These are phyloP conservation scores for Alloascoidea africana DNA, from an alignment of 805 yeast genomes.

Conservation along the genomic window DNA sequence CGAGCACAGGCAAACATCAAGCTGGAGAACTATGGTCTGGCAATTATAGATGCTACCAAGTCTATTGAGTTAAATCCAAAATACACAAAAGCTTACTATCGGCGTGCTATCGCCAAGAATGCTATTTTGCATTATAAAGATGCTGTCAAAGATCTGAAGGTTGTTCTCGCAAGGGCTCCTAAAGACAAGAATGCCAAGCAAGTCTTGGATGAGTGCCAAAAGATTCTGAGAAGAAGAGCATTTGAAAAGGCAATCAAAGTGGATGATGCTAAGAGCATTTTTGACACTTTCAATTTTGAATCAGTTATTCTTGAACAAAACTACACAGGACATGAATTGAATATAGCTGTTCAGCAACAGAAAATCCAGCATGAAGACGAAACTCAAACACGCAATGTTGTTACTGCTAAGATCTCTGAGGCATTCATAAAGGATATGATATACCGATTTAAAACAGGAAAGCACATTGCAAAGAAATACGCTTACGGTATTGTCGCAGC, in stretches of 20 bases:
- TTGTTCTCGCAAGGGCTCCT: constrained; percentile 48
- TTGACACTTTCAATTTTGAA: constrained; percentile 31
- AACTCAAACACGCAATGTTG: constrained; percentile 19
- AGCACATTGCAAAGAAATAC: constrained; percentile 63
- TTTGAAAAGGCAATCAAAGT: constrained; percentile 80
- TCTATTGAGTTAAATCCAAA: constrained; percentile 54
- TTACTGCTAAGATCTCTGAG: constrained; percentile 28
- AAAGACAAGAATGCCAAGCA: constrained; percentile 51
- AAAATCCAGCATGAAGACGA: constrained; percentile 11
- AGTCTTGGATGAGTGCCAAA: constrained; percentile 46
- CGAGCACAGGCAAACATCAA: constrained; percentile 84
- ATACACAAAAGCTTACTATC: constrained; percentile 69
- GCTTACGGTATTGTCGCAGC: constrained; percentile 70
- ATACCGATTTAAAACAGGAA: constrained; percentile 57
- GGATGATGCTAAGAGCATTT: constrained; percentile 38
- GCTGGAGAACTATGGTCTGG: constrained; percentile 74
- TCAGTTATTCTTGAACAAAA: constrained; percentile 30
- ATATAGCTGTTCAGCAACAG: constrained; percentile 21
- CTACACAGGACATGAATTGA: constrained; percentile 45
- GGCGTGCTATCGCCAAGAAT: constrained; percentile 71
- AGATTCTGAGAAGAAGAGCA: constrained; percentile 53
- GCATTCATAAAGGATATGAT: constrained; percentile 58
- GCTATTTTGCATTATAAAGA: constrained; percentile 65
- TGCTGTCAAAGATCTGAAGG: constrained; percentile 55
- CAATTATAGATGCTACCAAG: constrained; percentile 60